A percentile compares a stretch with the other conserved stretches of the same genome.
phyloP scores from a whole-genome alignment of 1,284 basidiomycete genomes.

The Cutaneotrichosporon cutaneum region DNA sequence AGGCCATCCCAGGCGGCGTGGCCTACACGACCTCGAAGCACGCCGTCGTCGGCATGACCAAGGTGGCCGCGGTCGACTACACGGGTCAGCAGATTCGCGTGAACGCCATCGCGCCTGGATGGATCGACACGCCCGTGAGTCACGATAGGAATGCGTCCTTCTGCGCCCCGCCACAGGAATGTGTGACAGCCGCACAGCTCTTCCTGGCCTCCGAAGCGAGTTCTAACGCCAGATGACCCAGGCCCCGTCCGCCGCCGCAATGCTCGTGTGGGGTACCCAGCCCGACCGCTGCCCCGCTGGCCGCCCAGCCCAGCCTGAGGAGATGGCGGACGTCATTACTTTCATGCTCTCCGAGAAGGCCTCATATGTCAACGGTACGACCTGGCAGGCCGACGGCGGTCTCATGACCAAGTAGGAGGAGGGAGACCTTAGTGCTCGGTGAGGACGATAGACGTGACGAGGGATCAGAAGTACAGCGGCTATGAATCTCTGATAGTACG shows the following conservation, averaged over 20 bases:
- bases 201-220: too few relatives aligned
- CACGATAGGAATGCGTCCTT: not conserved
- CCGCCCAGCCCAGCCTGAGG: slow-evolving; percentile 31
- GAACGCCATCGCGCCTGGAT: slow-evolving; percentile 23
- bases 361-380: slow-evolving; percentile 37
- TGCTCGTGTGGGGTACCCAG: not conserved
- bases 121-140: slow-evolving; percentile 14
- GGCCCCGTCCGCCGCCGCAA: slow-evolving; percentile 14
- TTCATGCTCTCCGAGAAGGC: slow-evolving; percentile 37
- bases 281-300: slow-evolving; percentile 21
- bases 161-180: slow-evolving; percentile 27
- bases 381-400: slow-evolving; percentile 40
- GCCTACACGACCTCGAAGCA: slow-evolving; percentile 28
- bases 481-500: too few relatives aligned
- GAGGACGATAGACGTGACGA: not conserved
- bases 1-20: slow-evolving; percentile 6
- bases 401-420: slow-evolving; percentile 12
- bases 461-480: too few relatives aligned
- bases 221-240: slow-evolving; percentile 12
- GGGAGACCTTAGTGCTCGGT: too few relatives aligned
- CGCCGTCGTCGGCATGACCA: slow-evolving; percentile 27
- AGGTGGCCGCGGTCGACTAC: slow-evolving; percentile 25
- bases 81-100: slow-evolving; percentile 18
- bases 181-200: slow-evolving; percentile 32
- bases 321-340: slow-evolving; percentile 39